Evolutionary conservation across 2,329 filamentous ascomycete genomes (phyloP), one percentile per base, ranked within the genome.

Genomic region (Xylaria digitata): DNA sequence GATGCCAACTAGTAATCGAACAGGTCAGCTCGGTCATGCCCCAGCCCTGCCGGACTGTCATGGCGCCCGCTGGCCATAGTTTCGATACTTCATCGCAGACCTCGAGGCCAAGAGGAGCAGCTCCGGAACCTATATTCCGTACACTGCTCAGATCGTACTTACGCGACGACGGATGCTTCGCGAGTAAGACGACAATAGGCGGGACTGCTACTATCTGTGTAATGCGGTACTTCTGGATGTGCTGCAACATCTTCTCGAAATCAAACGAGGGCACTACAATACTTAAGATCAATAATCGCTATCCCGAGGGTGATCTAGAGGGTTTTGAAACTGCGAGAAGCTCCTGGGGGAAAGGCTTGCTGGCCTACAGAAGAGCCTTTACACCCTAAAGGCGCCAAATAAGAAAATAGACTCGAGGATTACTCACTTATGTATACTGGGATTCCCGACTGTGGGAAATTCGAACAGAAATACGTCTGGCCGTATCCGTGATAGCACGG

Each of bases 21-120:
- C 92, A 95, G 0, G 92, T 96, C 2, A 86, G 80, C 76, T 96
- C 93, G 0, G 93, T 96, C 93, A 96, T 95, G 5, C 93, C 93
- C 91, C 92, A 96, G 3, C 92, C 93, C 78, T 95, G 92, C 75
- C 82, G 80, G 13, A 85, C 70, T 2, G 70, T 60, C 7, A 84
- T 62, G 1, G 76, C 72, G 3, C 75, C 73, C 30, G 69, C 61
- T 1, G 78, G 78, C 82, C 88, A 89, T 63, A 89, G 74, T 65
- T 80, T 83, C 75, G 90, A 84, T 9, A 88, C 85, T 70, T 90
- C 87, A 11, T 83, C 81, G 62, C 81, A 82, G 3, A 88, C 80
- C 67, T 91, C 87, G n/a, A 75, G 75, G 13, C 82, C 80, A 7
- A 92, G 79, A 0, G 92, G 92, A 6, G 93, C 92, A 1, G 92